These are phyloP conservation scores for Neoarthrinium moseri DNA, from an alignment of 2,329 filamentous ascomycete genomes.

Conservation along the genomic window DNA sequence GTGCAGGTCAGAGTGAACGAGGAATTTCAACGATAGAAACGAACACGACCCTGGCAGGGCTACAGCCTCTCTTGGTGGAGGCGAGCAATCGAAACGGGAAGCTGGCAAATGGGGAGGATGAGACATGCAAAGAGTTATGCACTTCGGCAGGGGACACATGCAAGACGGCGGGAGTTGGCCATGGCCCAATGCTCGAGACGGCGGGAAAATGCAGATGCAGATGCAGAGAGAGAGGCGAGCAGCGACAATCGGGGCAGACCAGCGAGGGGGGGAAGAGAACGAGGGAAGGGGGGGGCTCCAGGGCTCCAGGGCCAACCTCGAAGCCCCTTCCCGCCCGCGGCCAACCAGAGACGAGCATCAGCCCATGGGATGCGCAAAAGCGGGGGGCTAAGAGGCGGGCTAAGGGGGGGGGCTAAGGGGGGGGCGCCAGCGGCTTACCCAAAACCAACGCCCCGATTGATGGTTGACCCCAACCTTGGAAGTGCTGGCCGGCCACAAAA, in stretches of 20 bases:
- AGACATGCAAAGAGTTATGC: constrained; percentile 1
- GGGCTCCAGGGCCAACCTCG: neutral
- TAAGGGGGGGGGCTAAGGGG: neutral
- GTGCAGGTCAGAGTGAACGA: too few species aligned
- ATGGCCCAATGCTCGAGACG: neutral
- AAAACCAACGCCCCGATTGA: neutral
- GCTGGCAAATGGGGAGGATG: too few species aligned
- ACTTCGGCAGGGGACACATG: neutral
- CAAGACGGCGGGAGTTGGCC: neutral
- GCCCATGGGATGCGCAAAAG: neutral
- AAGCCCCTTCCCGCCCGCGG: too few species aligned
- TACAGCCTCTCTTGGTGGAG: too few species aligned
- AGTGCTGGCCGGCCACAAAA: neutral
- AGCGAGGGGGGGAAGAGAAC: too few species aligned
- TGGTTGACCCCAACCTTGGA: neutral
- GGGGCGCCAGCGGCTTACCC: too few species aligned
- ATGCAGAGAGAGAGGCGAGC: neutral
- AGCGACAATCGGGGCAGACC: neutral
- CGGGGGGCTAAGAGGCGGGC: neutral
- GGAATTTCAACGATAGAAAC: too few species aligned
- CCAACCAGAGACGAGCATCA: too few species aligned
- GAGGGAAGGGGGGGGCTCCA: too few species aligned
- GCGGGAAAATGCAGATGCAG: constrained; percentile 4
- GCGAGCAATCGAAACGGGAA: neutral
- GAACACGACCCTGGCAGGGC: too few species aligned